Evolutionary conservation across 306 rosid genomes (phyloP).

Genomic region (Cucumis cinereus): DNA sequence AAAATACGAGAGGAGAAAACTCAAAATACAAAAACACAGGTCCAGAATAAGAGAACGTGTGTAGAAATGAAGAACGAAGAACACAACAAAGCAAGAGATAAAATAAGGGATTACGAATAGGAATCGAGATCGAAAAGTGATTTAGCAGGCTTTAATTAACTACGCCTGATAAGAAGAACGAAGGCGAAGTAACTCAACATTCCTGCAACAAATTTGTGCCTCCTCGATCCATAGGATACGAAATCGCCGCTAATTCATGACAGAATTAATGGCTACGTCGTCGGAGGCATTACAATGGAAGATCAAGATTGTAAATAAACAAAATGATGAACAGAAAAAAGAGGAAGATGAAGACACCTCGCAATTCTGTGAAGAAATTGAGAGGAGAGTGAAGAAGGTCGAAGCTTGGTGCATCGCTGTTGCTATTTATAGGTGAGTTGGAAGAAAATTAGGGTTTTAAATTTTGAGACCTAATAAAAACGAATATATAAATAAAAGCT

Average conservation of each 20-base stretch:
- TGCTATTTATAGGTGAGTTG: not conserved
- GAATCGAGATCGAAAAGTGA: not conserved
- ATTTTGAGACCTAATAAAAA: not conserved
- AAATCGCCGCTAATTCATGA: not conserved
- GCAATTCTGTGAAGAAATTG: not conserved
- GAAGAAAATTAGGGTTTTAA: not conserved
- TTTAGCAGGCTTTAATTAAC: conserved; percentile 71
- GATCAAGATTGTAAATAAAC: not conserved
- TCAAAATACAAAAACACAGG: too few species aligned
- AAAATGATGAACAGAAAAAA: not conserved
- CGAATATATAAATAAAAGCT: too few species aligned
- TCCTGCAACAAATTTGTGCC: conserved; percentile 46
- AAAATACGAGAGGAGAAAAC: not conserved
- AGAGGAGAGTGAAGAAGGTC: not conserved
- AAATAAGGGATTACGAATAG: not conserved
- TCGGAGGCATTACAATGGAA: not conserved
- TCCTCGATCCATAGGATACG: conserved; percentile 16
- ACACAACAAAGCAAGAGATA: not conserved
- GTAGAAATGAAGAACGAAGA: not conserved
- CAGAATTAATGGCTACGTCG: not conserved
- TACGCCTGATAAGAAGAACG: conserved; percentile 35
- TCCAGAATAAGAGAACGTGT: not conserved
- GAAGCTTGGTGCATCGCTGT: rapidly evolving
- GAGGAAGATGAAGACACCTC: not conserved
- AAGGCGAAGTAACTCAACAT: conserved; percentile 88